A percentile compares a stretch with the other conserved stretches of the same genome.
These are phyloP conservation scores for Ophiocordyceps unilateralis DNA, from an alignment of 2,329 filamentous ascomycete species.

Conservation along the genomic window DNA sequence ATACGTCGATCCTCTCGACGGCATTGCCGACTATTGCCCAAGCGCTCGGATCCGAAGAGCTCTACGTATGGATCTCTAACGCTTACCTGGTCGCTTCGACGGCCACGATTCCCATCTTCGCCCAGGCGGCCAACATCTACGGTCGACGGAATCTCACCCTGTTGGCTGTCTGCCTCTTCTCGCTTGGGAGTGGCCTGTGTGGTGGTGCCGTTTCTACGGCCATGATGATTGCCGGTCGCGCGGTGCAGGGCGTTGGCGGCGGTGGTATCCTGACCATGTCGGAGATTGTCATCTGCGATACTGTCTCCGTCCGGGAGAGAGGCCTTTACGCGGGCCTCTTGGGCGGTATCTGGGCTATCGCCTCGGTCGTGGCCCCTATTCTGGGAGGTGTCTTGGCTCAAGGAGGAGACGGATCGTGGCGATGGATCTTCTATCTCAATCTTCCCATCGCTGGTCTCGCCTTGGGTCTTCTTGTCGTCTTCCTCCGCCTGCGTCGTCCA, in stretches of 20 bases:
- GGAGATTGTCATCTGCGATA: conserved; percentile 19
- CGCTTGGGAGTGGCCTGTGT: conserved; percentile 7
- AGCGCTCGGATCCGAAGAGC: conserved; percentile 5
- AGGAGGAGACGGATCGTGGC: conserved; percentile 10
- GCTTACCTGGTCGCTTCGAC: conserved; percentile 7
- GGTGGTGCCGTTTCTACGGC: conserved; percentile 8
- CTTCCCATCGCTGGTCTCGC: conserved; percentile 16
- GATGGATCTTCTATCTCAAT: conserved; percentile 24
- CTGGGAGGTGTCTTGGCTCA: conserved; percentile 7
- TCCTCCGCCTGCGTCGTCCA: conserved; percentile 14
- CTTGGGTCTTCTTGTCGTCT: conserved; percentile 11
- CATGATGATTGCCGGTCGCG: conserved; percentile 20
- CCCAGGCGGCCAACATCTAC: conserved; percentile 30
- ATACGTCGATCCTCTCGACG: conserved; percentile 13
- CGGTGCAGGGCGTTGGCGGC: conserved; percentile 23
- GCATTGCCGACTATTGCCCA: conserved; percentile 11
- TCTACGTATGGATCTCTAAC: conserved; percentile 12
- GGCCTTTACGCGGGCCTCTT: conserved; percentile 20
- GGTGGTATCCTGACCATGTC: conserved; percentile 7
- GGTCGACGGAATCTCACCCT: conserved; percentile 26
- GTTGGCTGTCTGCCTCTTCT: conserved; percentile 6
- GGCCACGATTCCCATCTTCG: conserved; percentile 10
- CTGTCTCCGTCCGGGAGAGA: conserved; percentile 28
- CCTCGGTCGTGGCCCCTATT: conserved; percentile 11
- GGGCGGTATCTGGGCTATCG: conserved; percentile 12